These are phyloP conservation scores for Lepraria neglecta DNA, from an alignment of 495 filamentous ascomycete genomes.

Conservation along the genomic window DNA sequence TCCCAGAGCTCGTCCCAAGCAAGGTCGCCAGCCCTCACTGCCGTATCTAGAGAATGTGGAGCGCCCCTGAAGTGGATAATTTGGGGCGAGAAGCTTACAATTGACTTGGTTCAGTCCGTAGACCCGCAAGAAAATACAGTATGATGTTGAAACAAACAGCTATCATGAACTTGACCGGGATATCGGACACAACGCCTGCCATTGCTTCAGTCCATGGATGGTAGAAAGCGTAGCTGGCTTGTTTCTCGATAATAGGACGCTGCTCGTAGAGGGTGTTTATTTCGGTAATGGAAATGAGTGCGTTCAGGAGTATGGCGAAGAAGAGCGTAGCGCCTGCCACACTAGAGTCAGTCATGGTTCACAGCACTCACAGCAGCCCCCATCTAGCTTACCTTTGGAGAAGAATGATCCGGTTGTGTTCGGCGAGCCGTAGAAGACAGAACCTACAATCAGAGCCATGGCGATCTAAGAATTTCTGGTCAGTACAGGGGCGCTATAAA, in stretches of 20 bases:
- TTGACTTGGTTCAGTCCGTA: no score
- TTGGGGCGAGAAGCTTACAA: no score
- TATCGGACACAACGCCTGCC: no score
- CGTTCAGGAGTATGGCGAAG: constrained; percentile 43
- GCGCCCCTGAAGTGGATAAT: no score
- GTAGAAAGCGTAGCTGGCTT: constrained; percentile 30
- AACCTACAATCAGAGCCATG: constrained; percentile 41
- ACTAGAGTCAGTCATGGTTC: neutral
- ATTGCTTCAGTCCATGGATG: no score
- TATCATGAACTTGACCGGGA: no score
- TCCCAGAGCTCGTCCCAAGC: no score
- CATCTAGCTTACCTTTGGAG: neutral
- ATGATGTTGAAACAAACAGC: no score
- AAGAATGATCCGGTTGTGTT: constrained; percentile 39
- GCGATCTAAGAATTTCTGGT: neutral
- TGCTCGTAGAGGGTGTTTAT: constrained; percentile 57
- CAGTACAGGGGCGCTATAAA: neutral
- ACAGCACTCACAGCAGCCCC: neutral
- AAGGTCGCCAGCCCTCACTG: no score
- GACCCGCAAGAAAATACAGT: no score
- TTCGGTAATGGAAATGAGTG: constrained; percentile 46
- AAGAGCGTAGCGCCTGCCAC: constrained; percentile 6
- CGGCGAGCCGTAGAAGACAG: constrained; percentile 44
- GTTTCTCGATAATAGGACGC: constrained; percentile 60
- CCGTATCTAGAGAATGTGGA: no score